Conservation (phyloP, 768 basidiomycete genomes). For the Leccinum barrowsii region DNA sequence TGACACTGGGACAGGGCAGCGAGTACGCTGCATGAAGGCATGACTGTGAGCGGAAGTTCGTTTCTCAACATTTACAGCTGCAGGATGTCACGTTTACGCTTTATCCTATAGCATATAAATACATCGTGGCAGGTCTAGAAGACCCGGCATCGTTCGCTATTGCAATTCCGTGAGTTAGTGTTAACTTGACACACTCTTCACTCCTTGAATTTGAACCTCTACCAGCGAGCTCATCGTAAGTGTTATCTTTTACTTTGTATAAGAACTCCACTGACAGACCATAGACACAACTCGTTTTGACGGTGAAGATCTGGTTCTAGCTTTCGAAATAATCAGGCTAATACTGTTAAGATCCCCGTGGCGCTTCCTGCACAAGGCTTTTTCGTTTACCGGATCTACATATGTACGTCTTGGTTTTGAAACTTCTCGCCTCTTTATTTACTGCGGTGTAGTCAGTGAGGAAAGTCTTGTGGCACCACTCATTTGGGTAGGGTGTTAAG, state of each 20-base stretch:
- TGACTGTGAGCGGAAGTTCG: constrained; percentile 5
- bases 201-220: background rate
- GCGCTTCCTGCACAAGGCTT: constrained; percentile 5
- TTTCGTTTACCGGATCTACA: constrained; percentile 7
- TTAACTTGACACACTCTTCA: background rate
- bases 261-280: background rate
- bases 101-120: constrained; percentile 1
- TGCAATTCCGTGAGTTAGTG: background rate
- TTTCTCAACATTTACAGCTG: background rate
- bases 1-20: background rate
- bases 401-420: background rate
- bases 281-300: constrained; percentile 2
- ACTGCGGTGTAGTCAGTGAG: background rate
- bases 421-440: background rate
- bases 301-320: background rate
- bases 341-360: background rate
- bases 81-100: background rate
- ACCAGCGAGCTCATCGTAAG: constrained; percentile 7
- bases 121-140: background rate
- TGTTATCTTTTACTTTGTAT: background rate
- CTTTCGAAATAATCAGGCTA: background rate
- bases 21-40: constrained; percentile 7
- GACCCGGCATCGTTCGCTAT: background rate
- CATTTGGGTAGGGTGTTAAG: background rate
- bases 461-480: background rate